Evolutionary conservation across 371 early-diverging fungal species (phyloP).

Genomic region (Mortierella sp.): DNA sequence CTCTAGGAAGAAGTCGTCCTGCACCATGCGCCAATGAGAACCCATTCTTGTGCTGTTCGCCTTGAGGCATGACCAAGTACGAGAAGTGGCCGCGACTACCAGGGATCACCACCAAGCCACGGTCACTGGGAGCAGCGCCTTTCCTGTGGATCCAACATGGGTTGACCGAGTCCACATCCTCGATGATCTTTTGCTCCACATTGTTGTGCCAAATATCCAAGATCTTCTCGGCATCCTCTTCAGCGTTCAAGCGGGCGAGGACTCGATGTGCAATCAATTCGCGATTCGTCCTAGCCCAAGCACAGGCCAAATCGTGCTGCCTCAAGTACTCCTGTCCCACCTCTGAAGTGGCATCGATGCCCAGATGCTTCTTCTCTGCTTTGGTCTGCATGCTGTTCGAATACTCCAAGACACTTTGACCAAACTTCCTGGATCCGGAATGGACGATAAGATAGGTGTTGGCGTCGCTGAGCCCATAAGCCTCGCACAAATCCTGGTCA

Average conservation of each 20-base stretch:
- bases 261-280: slow-evolving; percentile 61
- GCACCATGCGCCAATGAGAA: slow-evolving; percentile 68
- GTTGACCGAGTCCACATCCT: slow-evolving; percentile 17
- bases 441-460: slow-evolving; percentile 60
- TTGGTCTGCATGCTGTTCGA: slow-evolving; percentile 39
- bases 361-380: slow-evolving; percentile 35
- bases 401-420: slow-evolving; percentile 58
- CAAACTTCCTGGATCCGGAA: slow-evolving; percentile 61
- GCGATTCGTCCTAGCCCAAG: slow-evolving; percentile 62
- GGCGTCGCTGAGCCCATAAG: slow-evolving; percentile 26
- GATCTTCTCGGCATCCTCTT: slow-evolving; percentile 47
- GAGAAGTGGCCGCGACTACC: slow-evolving; percentile 63
- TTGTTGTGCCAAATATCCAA: slow-evolving; percentile 67
- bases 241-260: slow-evolving; percentile 47
- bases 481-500: slow-evolving; percentile 45
- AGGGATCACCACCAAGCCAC: slow-evolving; percentile 64
- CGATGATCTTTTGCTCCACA: slow-evolving; percentile 48
- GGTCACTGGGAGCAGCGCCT: slow-evolving; percentile 65
- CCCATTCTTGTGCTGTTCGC: slow-evolving; percentile 51
- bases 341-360: slow-evolving; percentile 28
- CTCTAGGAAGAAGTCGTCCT: slow-evolving; percentile 58
- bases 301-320: slow-evolving; percentile 57
- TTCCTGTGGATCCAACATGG: slow-evolving; percentile 60
- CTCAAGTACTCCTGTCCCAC: slow-evolving; percentile 49
- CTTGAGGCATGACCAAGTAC: slow-evolving; percentile 60